Evolutionary conservation across 2,329 filamentous ascomycete species (phyloP).

Genomic region (Colletotrichum trifolii): DNA sequence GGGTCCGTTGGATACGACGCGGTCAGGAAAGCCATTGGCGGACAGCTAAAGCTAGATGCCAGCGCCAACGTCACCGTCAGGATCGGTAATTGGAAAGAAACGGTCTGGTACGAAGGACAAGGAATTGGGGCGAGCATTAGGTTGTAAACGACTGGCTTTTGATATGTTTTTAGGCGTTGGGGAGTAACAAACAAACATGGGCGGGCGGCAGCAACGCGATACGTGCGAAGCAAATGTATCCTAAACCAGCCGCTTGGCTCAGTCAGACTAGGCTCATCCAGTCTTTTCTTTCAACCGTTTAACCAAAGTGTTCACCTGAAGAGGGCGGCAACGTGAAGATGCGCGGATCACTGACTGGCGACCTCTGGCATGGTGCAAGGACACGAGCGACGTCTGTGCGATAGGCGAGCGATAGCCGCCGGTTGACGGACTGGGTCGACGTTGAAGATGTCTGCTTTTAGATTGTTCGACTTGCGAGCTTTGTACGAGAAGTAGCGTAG

Average conservation of each 20-base stretch:
- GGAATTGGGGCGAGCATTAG: slow-evolving; percentile 76
- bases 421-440: too few relatives aligned
- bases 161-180: slow-evolving; percentile 5
- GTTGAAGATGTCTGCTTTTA: too few relatives aligned
- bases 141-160: slow-evolving; percentile 50
- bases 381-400: too few relatives aligned
- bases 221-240: slow-evolving; percentile 7
- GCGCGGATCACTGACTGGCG: too few relatives aligned
- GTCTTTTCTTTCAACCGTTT: background rate
- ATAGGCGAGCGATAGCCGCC: too few relatives aligned
- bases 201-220: slow-evolving; percentile 5
- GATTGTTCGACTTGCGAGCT: too few relatives aligned
- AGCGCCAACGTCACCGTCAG: slow-evolving; percentile 79
- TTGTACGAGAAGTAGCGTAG: too few relatives aligned
- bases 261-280: slow-evolving; percentile 11
- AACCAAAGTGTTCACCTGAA: too few relatives aligned
- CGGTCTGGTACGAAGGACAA: slow-evolving; percentile 75
- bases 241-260: slow-evolving; percentile 10
- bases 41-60: slow-evolving; percentile 81
- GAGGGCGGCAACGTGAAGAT: too few relatives aligned
- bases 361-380: too few relatives aligned
- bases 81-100: slow-evolving; percentile 80
- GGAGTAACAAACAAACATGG: slow-evolving; percentile 5
- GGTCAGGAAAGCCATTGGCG: slow-evolving; percentile 82
- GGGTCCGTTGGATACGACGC: slow-evolving; percentile 86